phyloP scores from a whole-genome alignment of 108 stramenopile genomes.

The Skeletonema grethae region DNA sequence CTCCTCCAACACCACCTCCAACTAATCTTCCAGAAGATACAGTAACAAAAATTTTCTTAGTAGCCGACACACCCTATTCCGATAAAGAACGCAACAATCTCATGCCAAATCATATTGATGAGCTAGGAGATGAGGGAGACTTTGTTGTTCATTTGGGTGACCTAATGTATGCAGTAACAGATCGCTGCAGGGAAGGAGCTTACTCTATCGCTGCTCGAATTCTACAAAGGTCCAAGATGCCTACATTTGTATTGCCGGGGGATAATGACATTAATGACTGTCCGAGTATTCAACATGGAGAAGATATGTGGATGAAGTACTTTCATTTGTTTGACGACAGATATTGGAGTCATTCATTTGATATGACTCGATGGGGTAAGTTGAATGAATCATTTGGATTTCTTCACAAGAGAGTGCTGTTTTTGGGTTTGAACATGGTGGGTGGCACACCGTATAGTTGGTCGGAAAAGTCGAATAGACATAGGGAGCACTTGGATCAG shows the following conservation, averaged over 20 bases:
- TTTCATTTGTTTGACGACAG: slow-evolving; percentile 54
- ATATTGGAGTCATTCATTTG: slow-evolving; percentile 30
- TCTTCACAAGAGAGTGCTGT: slow-evolving; percentile 58
- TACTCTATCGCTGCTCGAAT: slow-evolving; percentile 22
- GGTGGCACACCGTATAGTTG: slow-evolving; percentile 39
- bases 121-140: slow-evolving; percentile 53
- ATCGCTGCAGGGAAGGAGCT: background rate
- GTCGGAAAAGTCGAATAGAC: slow-evolving; percentile 48
- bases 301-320: slow-evolving; percentile 54
- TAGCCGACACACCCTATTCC: slow-evolving; percentile 62
- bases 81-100: slow-evolving; percentile 42
- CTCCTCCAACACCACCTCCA: slow-evolving; percentile 5
- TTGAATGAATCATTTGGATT: slow-evolving; percentile 62
- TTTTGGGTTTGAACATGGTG: slow-evolving; percentile 67
- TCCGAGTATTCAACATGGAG: slow-evolving; percentile 33
- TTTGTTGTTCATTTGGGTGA: slow-evolving; percentile 85
- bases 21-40: slow-evolving; percentile 5
- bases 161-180: slow-evolving; percentile 12
- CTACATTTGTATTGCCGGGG: slow-evolving; percentile 69
- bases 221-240: slow-evolving; percentile 37
- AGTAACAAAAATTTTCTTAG: slow-evolving; percentile 30
- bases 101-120: slow-evolving; percentile 43
- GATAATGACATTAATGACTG: slow-evolving; percentile 80
- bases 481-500: slow-evolving; percentile 25
- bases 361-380: slow-evolving; percentile 38